phyloP scores from a whole-genome alignment of 768 basidiomycete genomes.

The Serendipita indica region DNA sequence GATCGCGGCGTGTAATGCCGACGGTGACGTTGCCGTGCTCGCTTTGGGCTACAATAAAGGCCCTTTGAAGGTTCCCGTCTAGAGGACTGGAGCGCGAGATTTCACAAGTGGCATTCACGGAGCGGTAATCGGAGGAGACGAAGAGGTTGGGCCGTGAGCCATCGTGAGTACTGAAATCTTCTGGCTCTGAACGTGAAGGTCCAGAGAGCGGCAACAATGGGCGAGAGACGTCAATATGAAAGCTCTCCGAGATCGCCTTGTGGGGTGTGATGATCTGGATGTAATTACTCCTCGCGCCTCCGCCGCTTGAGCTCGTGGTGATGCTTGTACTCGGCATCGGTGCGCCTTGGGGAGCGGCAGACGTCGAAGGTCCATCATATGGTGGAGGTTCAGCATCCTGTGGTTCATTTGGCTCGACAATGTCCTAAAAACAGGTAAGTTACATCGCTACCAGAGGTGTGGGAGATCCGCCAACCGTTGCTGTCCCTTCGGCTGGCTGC shows the following conservation, averaged over 20 bases:
- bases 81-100: background rate
- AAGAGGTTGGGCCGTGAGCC: background rate
- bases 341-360: too few species aligned
- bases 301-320: too few species aligned
- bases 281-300: too few species aligned
- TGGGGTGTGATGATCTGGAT: background rate
- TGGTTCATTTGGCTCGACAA: too few species aligned
- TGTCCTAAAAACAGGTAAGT: too few species aligned
- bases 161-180: background rate
- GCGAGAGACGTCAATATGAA: background rate
- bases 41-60: background rate
- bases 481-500: too few species aligned
- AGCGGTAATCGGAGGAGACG: background rate
- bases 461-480: too few species aligned
- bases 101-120: background rate
- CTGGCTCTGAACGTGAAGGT: background rate
- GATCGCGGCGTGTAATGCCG: background rate
- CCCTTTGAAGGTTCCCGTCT: background rate
- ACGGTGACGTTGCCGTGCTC: background rate
- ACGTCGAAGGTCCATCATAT: too few species aligned
- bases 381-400: too few species aligned
- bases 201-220: background rate
- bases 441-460: too few species aligned
- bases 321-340: too few species aligned
- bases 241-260: background rate